These are phyloP conservation scores for Ophiocordyceps camponoti-saundersi DNA, from an alignment of 2,329 filamentous ascomycete genomes.

Conservation along the genomic window DNA sequence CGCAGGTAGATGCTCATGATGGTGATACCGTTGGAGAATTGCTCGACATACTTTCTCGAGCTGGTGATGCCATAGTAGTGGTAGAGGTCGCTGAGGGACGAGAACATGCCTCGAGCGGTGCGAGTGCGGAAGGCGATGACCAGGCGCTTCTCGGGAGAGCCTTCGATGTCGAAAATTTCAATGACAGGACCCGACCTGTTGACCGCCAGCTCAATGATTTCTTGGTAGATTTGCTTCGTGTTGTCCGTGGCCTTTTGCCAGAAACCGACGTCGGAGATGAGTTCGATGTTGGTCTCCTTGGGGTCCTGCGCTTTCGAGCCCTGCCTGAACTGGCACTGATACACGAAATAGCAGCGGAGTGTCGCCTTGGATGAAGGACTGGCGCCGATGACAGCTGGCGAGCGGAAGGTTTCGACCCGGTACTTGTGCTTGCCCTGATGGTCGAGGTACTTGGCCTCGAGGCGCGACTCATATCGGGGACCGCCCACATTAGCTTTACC, in stretches of 20 bases:
- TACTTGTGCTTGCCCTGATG: constrained; percentile 58
- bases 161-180: constrained; percentile 92
- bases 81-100: constrained; percentile 86
- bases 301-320: constrained; percentile 50
- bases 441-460: constrained; percentile 92
- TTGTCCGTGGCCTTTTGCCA: constrained; percentile 90
- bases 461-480: constrained; percentile 82
- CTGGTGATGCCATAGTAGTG: constrained; percentile 97
- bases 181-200: constrained; percentile 83
- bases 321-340: constrained; percentile 83
- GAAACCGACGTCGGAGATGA: constrained; percentile 88
- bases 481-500: constrained; percentile 61
- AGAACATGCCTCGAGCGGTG: constrained; percentile 86
- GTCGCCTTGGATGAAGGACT: constrained; percentile 56
- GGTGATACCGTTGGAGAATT: constrained; percentile 96
- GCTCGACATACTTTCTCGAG: constrained; percentile 93
- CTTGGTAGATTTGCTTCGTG: constrained; percentile 89
- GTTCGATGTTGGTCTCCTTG: constrained; percentile 73
- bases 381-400: constrained; percentile 60
- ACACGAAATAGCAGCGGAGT: constrained; percentile 95
- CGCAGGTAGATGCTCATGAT: constrained; percentile 92
- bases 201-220: constrained; percentile 77
- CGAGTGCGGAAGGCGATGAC: constrained; percentile 90
- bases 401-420: constrained; percentile 94
- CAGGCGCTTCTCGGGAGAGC: constrained; percentile 76